Conservation (phyloP, 345 rosid species). For the Odontarrhena argentea region DNA sequence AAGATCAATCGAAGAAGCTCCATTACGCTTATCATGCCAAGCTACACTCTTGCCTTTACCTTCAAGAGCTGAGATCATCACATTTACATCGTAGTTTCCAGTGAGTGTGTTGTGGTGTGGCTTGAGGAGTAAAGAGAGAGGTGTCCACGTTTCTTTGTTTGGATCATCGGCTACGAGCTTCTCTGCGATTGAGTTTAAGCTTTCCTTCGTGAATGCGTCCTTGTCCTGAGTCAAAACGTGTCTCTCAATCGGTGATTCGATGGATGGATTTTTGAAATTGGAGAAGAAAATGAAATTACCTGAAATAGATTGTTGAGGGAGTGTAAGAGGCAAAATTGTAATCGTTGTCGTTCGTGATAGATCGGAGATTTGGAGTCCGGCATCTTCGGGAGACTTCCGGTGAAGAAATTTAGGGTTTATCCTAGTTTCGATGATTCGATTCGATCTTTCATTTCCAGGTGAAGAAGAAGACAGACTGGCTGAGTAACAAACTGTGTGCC, state of each 20-base stretch:
- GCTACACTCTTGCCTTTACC: conserved; percentile 60
- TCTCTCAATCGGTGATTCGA: neutral
- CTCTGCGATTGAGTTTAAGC: conserved; percentile 65
- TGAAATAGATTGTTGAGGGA: conserved; percentile 91
- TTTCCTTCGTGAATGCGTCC: conserved; percentile 63
- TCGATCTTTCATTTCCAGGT: neutral
- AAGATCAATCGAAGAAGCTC: conserved; percentile 63
- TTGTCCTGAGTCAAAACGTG: conserved; percentile 47
- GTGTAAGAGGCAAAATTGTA: conserved; percentile 87
- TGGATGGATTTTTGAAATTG: neutral
- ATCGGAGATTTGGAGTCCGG: conserved; percentile 46
- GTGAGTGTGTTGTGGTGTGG: conserved; percentile 81
- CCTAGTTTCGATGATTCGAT: too few relatives aligned
- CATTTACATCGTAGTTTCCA: conserved; percentile 88
- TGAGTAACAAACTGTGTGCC: neutral
- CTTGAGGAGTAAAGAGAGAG: conserved; percentile 68
- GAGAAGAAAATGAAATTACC: conserved; percentile 44
- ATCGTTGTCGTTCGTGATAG: conserved; percentile 80
- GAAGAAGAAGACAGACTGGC: conserved; percentile 10
- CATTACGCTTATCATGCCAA: conserved; percentile 78
- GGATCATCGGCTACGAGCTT: conserved; percentile 64
- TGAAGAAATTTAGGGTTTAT: conserved; percentile 21
- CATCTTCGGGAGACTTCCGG: conserved; percentile 37
- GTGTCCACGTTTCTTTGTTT: conserved; percentile 60
- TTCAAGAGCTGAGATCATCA: conserved; percentile 72